Evolutionary conservation across 2,329 filamentous ascomycete species (phyloP).

Genomic region (Calcarisporium arbuscula): DNA sequence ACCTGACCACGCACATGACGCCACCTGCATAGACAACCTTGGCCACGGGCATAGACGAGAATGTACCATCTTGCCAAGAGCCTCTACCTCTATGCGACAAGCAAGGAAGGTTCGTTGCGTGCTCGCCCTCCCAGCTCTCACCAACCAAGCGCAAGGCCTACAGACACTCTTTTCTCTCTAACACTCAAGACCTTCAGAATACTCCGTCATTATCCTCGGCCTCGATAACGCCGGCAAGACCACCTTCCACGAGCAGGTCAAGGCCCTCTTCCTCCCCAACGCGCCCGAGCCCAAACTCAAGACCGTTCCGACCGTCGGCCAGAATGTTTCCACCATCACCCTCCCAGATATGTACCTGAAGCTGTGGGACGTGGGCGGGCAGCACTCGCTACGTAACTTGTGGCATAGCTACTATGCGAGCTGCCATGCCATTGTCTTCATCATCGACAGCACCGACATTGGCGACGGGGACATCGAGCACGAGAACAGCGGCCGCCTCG

Average conservation of each 20-base stretch:
- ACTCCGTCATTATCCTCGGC: slow-evolving; percentile 92
- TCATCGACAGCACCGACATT: slow-evolving; percentile 92
- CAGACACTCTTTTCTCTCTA: slow-evolving; percentile 2
- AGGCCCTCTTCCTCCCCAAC: slow-evolving; percentile 69
- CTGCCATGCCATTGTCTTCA: slow-evolving; percentile 96
- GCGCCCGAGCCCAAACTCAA: slow-evolving; percentile 62
- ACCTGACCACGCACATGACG: background rate
- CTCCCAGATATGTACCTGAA: slow-evolving; percentile 95
- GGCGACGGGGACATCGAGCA: slow-evolving; percentile 67
- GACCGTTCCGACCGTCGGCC: slow-evolving; percentile 93
- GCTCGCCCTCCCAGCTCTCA: slow-evolving; percentile 6
- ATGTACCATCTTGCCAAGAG: slow-evolving; percentile 98
- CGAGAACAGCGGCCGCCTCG: slow-evolving; percentile 54
- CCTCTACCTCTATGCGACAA: slow-evolving; percentile 89
- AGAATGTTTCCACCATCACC: slow-evolving; percentile 89
- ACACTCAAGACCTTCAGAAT: slow-evolving; percentile 55
- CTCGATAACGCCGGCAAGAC: slow-evolving; percentile 99
- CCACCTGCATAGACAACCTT: background rate
- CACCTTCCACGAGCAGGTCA: slow-evolving; percentile 94
- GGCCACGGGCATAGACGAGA: slow-evolving; percentile 7
- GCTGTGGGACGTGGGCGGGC: slow-evolving; percentile 96
- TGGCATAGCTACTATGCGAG: slow-evolving; percentile 95
- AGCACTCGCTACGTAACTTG: slow-evolving; percentile 78
- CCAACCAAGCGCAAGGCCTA: slow-evolving; percentile 1
- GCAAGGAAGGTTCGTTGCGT: slow-evolving; percentile 72